A percentile compares a stretch with the other conserved stretches of the same genome.
phyloP scores from a whole-genome alignment of 352 stramenopile species.

The Thraustochytrium sp. region DNA sequence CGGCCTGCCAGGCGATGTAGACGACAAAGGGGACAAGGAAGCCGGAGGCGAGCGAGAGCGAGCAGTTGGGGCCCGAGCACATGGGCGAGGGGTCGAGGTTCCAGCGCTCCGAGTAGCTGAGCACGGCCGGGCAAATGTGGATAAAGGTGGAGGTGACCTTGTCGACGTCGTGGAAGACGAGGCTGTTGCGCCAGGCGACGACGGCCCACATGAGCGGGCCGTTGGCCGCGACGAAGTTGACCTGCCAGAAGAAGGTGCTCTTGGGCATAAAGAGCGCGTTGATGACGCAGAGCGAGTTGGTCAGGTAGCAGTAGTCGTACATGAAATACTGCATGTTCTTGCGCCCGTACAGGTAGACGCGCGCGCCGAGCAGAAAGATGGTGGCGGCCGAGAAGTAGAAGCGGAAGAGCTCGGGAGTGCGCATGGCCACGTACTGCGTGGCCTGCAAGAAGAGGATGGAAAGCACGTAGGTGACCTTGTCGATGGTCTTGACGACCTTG shows the following conservation, averaged over 20 bases:
- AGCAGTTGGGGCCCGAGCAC: background rate
- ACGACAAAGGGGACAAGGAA: slow-evolving; percentile 3
- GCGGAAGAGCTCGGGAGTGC: slow-evolving; percentile 31
- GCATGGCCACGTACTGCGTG: slow-evolving; percentile 9
- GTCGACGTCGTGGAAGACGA: slow-evolving; percentile 58
- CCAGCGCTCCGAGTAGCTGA: slow-evolving; percentile 54
- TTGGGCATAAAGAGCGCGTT: slow-evolving; percentile 48
- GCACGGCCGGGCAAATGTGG: slow-evolving; percentile 53
- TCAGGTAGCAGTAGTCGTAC: slow-evolving; percentile 47
- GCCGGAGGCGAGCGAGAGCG: background rate
- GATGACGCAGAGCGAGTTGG: slow-evolving; percentile 50
- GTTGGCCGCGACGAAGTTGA: slow-evolving; percentile 55
- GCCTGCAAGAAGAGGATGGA: slow-evolving; percentile 25
- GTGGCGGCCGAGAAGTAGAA: slow-evolving; percentile 17
- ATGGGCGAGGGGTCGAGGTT: background rate
- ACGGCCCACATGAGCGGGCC: slow-evolving; percentile 54
- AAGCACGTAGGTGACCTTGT: slow-evolving; percentile 40
- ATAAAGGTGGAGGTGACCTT: slow-evolving; percentile 55
- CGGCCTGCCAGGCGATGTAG: slow-evolving; percentile 56
- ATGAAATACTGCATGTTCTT: slow-evolving; percentile 43
- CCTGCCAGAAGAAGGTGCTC: slow-evolving; percentile 42
- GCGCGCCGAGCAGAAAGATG: background rate
- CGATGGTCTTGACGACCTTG: slow-evolving; percentile 37
- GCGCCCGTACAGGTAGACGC: slow-evolving; percentile 17
- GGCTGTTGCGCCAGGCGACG: slow-evolving; percentile 56